Evolutionary conservation across 805 yeast species (phyloP), one percentile per base, ranked within the genome.

Genomic region (Metschnikowia reukaufii): DNA sequence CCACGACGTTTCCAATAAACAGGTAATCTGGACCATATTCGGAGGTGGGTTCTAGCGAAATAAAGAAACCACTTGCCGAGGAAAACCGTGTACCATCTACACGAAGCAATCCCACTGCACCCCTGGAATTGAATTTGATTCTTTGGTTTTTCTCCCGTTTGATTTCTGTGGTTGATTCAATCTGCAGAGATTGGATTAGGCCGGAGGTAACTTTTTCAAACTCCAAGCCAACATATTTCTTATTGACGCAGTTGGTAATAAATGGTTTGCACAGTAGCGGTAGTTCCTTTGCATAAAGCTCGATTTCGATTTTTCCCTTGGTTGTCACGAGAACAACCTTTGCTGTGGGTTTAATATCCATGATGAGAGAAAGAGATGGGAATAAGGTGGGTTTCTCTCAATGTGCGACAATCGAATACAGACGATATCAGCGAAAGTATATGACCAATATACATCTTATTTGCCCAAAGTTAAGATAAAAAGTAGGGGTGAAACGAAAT

Each of bases 261-360:
- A 86, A 84, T 32, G 59, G 56, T 30, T 72, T 57, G 25, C 76
- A 58, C 1, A 81, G 72, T 0, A 52, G 50, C 0, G 90, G 89
- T 3, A 77, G 63, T 59, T 86, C 88, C 54, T 79, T 79, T 10
- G 90, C 87, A 82, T 85, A 86, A 6, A 86, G 60, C 47, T 82
- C 90, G 1, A 85, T 62, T 20, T 74, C 79, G 0, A 86, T 62
- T 2, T 69, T 64, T 0, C 92, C 92, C 45, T 79, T 81, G 2
- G 77, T 66, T 0, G 92, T 84, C 15, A 62, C 54, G 2, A 86
- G 50, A 2, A 70, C 60, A n/a, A 82, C 83, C 52, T 76, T 78
- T 3, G 85, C 87, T 8, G 79, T 73, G 1, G 86, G 78, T 38
- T 72, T 69, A n/a, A 84, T 84, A 48, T 78, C 84, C 49, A 62